Evolutionary conservation across 495 filamentous ascomycete species (phyloP), one percentile per base, ranked within the genome.

Genomic region (Podospora sp.): DNA sequence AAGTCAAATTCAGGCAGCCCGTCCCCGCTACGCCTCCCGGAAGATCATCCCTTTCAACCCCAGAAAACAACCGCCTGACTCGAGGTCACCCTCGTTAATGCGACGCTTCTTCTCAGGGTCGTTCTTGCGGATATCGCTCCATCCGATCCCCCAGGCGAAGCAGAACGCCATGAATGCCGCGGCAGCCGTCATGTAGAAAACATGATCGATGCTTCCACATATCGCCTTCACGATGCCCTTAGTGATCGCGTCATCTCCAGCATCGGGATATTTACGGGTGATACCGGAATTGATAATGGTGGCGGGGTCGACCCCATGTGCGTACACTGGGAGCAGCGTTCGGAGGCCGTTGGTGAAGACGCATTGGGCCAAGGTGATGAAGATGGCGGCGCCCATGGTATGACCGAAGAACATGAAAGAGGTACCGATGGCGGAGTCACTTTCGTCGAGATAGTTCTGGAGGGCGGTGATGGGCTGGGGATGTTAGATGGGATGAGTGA

Each of bases 361-460:
- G 20, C 79, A 75, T 58, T 77, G 76, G 1, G 76, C 78, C 22
- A 82, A 53, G 16, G 76, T 74, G 18, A 82, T 68, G 60, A 82
- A 84, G 1, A 85, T 63, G 29, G 83, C 77, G 14, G 76, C 79
- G 9, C 76, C 79, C 9, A 85, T 69, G 16, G 74, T 77, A 60
- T 86, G 84, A 18, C 66, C 71, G 69, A 86, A 85, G 52, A 81
- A 77, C 35, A 85, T 71, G 57, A 86, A 72, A 2, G 85, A 75
- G 69, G 83, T 84, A n/a, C 77, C 83, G 22, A 84, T 73, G 22
- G 86, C 77, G 49, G 84, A 76, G 63, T 85, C 77, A 7, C 71
- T 69, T 14, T 75, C 69, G 2, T 81, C 75, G 20, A 87, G 74
- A 14, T 69, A 65, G 68, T 82, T 82, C 75, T 88, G 86, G 25